phyloP scores from a whole-genome alignment of 306 rosid genomes.

The Pueraria montana region DNA sequence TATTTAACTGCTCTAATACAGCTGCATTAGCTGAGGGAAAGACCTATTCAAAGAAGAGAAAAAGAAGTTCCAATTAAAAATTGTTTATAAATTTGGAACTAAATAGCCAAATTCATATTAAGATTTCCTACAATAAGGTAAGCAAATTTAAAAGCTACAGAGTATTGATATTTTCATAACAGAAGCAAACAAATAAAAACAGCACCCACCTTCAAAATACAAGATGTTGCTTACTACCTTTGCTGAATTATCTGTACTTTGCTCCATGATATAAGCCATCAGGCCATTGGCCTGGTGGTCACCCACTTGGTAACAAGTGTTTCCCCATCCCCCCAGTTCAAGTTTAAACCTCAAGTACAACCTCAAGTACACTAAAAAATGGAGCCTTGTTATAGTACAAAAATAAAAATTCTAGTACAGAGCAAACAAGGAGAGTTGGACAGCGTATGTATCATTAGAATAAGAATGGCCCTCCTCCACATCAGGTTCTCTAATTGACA shows the following conservation, averaged over 20 bases:
- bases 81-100: conserved; percentile 24
- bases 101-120: conserved; percentile 36
- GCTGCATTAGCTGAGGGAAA: conserved; percentile 77
- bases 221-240: not conserved
- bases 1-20: conserved; percentile 79
- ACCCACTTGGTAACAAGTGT: conserved; percentile 27
- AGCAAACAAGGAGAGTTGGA: conserved; percentile 25
- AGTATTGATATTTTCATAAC: conserved; percentile 16
- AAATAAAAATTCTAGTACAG: not conserved
- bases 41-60: conserved; percentile 65
- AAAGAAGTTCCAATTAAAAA: conserved; percentile 28
- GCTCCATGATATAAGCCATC: conserved; percentile 28
- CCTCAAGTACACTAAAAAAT: conserved; percentile 15
- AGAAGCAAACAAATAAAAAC: conserved; percentile 17
- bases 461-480: not conserved
- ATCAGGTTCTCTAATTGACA: conserved; percentile 7
- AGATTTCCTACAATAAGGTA: conserved; percentile 21
- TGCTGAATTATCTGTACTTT: conserved; percentile 3
- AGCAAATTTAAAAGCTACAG: conserved; percentile 1
- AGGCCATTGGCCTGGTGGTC: not conserved
- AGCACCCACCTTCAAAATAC: conserved; percentile 35
- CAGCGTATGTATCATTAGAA: not conserved
- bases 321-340: conserved; percentile 20
- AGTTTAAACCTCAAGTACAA: conserved; percentile 33
- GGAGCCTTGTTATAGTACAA: conserved; percentile 12